Evolutionary conservation across 805 yeast species (phyloP), one percentile per base, ranked within the genome.

Genomic region (Wickerhamiella hasegawae): DNA sequence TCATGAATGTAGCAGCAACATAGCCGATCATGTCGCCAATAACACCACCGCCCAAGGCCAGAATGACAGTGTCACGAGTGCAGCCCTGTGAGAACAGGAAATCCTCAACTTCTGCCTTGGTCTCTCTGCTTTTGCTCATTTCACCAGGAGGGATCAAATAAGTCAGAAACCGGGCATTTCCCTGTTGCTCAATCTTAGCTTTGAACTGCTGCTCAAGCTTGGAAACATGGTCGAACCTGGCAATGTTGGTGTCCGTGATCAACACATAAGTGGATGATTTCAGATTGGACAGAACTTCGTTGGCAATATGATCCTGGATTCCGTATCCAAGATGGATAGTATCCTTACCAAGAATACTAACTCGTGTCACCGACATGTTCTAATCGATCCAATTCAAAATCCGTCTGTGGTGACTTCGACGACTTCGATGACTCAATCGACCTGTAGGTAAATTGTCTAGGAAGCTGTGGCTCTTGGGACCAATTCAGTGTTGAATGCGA

Each of bases 21-120:
- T 73, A 90, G 3, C 98, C 98, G 45, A 87, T 81, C 98, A 90
- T 87, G 54, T 90, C 98, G 40, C 98, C 98, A 57, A 90, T 87
- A 35, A 90, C 92, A 48, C 98, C 98, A 45, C 98, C 98, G 42
- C 98, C 98, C 40, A 90, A 72, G 6, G 98, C 98, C 32, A 90
- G 60, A 38, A 90, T 74, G 18, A 90, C 82, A 3, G 97, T 84
- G 55, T 90, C 98, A 58, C 98, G 72, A 12, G 97, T 90, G 57
- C 98, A 90, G 18, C 94, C 93, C 51, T 82, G 60, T 4, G 59
- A 50, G 42, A 90, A 67, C 49, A 90, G 61, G 58, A 69, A 87
- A 58, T 90, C 98, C 60, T 90, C 98, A 38, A 90, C 85, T 9
- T 71, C 73, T 19, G 90, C 97, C 58, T 90, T 90, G 23, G 94